Conservation (phyloP, 2,329 filamentous ascomycete genomes). For the Aspergillus glaucus region DNA sequence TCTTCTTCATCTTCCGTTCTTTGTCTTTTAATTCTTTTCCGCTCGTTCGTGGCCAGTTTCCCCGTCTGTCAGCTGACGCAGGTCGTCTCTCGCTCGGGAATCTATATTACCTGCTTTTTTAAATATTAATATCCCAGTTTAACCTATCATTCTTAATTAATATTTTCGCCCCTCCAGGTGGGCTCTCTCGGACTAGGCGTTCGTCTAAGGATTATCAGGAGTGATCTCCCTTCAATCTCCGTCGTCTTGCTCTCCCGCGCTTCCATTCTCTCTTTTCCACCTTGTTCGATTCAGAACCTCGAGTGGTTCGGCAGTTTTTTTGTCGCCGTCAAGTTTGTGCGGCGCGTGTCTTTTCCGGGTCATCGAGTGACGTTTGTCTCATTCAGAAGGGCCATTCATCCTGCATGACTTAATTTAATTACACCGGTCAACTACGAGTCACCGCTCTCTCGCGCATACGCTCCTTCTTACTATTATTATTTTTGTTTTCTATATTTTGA, state of each 20-base stretch:
- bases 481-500: background rate
- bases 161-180: background rate
- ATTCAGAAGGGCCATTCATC: background rate
- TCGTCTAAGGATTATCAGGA: background rate
- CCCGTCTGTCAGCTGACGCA: background rate
- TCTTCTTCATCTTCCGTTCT: constrained; percentile 2
- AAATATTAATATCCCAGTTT: too few relatives aligned
- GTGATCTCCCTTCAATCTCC: background rate
- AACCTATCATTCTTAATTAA: background rate
- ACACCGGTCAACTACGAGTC: background rate
- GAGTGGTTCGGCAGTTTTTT: background rate
- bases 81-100: background rate
- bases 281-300: background rate
- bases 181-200: background rate
- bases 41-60: background rate
- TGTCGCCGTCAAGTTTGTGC: background rate
- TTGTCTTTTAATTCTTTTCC: background rate
- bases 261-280: background rate
- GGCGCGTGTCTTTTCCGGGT: background rate
- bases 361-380: background rate
- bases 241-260: background rate
- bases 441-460: background rate
- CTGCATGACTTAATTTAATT: background rate
- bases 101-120: too few relatives aligned
- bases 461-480: background rate